Evolutionary conservation across 1,139 yeast genomes (phyloP).

Genomic region (Taiozyma sp.): DNA sequence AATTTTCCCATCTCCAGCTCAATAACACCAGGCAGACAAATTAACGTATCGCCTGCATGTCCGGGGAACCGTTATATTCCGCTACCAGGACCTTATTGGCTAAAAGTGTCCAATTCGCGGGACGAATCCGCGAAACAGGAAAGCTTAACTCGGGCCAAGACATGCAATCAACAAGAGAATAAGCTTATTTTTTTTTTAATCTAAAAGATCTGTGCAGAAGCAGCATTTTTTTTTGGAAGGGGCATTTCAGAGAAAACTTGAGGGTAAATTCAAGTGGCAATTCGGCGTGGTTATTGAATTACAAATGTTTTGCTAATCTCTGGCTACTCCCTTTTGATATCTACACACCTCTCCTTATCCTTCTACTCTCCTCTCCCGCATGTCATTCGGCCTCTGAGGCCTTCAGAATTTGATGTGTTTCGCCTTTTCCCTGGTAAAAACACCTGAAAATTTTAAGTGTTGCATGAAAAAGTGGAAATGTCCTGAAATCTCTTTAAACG

Average conservation of each 20-base stretch:
- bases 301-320: too few species aligned
- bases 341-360: too few species aligned
- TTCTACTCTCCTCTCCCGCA: too few species aligned
- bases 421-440: not conserved
- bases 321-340: too few species aligned
- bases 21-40: not conserved
- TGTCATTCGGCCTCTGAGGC: too few species aligned
- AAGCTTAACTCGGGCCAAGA: not conserved
- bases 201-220: not conserved
- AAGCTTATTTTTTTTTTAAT: slow-evolving; percentile 1
- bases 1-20: not conserved
- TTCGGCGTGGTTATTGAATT: too few species aligned
- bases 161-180: not conserved
- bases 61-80: not conserved
- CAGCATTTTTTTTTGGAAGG: not conserved
- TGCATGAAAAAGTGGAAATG: not conserved
- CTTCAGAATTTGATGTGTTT: too few species aligned
- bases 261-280: too few species aligned
- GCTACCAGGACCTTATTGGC: not conserved
- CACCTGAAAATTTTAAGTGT: not conserved
- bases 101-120: not conserved
- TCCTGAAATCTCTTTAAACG: not conserved
- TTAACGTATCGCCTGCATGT: not conserved
- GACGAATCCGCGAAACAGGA: not conserved
- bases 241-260: too few species aligned